Evolutionary conservation across 2,329 filamentous ascomycete species (phyloP).

Genomic region (Stromatinia cepivora): DNA sequence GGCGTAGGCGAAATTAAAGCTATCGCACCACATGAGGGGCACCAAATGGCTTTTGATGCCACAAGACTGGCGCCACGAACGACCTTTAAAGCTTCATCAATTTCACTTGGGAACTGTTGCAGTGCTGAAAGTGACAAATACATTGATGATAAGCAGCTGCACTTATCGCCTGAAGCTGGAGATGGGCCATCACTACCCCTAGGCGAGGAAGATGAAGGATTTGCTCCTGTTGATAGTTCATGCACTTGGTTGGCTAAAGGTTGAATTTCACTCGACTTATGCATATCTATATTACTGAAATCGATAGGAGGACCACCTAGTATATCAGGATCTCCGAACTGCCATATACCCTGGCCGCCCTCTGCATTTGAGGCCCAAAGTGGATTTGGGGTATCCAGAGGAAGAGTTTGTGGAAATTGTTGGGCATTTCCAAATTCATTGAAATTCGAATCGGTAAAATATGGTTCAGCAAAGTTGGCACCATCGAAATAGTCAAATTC

Average conservation of each 20-base stretch:
- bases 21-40: conserved; percentile 50
- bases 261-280: conserved; percentile 11
- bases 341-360: conserved; percentile 28
- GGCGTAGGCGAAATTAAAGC: conserved; percentile 43
- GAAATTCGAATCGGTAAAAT: conserved; percentile 12
- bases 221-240: conserved; percentile 21
- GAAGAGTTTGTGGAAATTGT: conserved; percentile 4
- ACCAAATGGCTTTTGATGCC: conserved; percentile 52
- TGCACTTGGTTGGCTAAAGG: conserved; percentile 14
- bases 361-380: conserved; percentile 13
- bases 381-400: neutral
- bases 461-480: conserved; percentile 28
- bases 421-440: neutral
- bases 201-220: conserved; percentile 28
- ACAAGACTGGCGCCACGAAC: conserved; percentile 36
- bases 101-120: conserved; percentile 37
- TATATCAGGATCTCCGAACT: conserved; percentile 31
- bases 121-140: conserved; percentile 39
- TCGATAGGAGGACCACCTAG: conserved; percentile 29
- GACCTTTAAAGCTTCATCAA: conserved; percentile 33
- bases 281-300: conserved; percentile 30
- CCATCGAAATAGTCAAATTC: conserved; percentile 26
- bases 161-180: conserved; percentile 25
- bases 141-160: conserved; percentile 38
- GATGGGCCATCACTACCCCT: conserved; percentile 26